phyloP scores from a whole-genome alignment of 2,329 filamentous ascomycete genomes.

The Penicillium sp. region DNA sequence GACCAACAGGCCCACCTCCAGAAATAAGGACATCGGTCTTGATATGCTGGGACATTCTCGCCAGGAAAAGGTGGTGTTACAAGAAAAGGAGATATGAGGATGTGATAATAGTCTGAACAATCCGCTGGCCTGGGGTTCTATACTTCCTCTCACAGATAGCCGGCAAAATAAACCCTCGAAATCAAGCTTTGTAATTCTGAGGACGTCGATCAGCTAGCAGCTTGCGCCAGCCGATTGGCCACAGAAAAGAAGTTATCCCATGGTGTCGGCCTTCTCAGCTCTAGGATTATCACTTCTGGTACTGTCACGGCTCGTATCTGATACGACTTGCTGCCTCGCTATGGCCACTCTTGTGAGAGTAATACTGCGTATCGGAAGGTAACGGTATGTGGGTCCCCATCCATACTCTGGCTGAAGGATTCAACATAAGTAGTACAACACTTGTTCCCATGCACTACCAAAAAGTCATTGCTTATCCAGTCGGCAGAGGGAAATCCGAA shows the following conservation, averaged over 20 bases:
- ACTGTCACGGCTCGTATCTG: not conserved
- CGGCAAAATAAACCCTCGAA: not conserved
- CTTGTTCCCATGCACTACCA: not conserved
- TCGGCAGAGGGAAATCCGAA: not conserved
- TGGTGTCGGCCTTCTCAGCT: not conserved
- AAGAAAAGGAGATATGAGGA: not conserved
- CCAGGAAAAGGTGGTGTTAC: no score
- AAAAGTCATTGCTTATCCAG: not conserved
- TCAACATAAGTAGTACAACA: not conserved
- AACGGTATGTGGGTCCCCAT: not conserved
- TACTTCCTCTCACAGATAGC: not conserved
- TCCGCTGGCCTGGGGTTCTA: not conserved
- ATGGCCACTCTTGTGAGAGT: not conserved
- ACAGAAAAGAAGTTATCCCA: not conserved
- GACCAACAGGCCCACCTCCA: slow-evolving; percentile 52
- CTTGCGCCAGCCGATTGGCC: no score
- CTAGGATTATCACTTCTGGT: not conserved
- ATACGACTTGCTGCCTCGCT: not conserved
- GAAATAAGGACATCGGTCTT: slow-evolving; percentile 45
- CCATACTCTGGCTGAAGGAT: not conserved
- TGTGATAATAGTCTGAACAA: not conserved
- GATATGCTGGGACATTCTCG: not conserved
- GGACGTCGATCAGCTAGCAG: no score
- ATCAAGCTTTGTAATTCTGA: no score
- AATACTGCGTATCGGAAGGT: not conserved